Evolutionary conservation across 805 yeast genomes (phyloP).

Genomic region (Spathaspora girioi): DNA sequence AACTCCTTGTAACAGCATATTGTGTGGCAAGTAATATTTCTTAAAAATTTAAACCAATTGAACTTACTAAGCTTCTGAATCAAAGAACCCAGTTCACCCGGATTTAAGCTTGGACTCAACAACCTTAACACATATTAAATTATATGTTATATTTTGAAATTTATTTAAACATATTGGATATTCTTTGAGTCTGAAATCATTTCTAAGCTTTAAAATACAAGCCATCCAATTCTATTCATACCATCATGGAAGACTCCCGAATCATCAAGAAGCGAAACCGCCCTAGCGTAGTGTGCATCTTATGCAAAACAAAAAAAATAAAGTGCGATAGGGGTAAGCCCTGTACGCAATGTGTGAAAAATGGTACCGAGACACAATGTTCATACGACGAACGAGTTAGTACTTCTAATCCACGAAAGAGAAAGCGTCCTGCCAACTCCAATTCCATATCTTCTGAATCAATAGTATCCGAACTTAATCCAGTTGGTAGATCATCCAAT

Average conservation of each 20-base stretch:
- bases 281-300: constrained; percentile 32
- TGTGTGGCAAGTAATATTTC: no score
- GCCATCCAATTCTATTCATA: not conserved
- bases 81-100: no score
- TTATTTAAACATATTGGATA: no score
- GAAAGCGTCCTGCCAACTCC: not conserved
- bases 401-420: not conserved
- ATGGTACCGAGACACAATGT: constrained; percentile 16
- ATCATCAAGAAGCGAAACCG: constrained; percentile 23
- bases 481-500: not conserved
- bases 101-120: no score
- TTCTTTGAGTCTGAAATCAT: no score
- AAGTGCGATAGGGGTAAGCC: constrained; percentile 43
- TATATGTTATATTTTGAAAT: no score
- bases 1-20: no score
- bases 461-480: not conserved
- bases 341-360: constrained; percentile 27
- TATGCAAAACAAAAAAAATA: constrained; percentile 36
- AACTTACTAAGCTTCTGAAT: no score
- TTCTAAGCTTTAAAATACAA: not conserved
- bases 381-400: constrained; percentile 9
- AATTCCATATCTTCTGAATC: not conserved
- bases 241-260: not conserved
- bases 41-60: no score
- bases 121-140: no score